phyloP scores from a whole-genome alignment of 495 filamentous ascomycete species.

The Penicillium canariense region DNA sequence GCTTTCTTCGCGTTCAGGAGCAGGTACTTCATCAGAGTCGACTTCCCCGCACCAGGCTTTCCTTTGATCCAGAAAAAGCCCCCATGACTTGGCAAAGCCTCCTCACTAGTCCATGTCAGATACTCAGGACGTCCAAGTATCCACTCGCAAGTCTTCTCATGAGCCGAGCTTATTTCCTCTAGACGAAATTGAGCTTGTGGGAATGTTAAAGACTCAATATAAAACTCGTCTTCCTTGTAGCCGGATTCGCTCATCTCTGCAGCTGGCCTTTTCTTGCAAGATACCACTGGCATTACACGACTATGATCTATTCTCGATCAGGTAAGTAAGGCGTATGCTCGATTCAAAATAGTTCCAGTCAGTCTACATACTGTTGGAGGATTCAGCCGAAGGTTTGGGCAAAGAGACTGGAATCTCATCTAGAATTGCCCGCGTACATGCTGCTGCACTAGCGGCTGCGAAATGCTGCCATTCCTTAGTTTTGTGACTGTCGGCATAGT shows the following conservation, averaged over 20 bases:
- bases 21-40: neutral
- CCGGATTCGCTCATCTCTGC: neutral
- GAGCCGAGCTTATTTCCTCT: neutral
- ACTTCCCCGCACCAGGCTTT: slow-evolving; percentile 1
- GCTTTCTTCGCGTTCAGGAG: neutral
- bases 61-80: slow-evolving; percentile 4
- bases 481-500: slow-evolving; percentile 44
- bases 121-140: neutral
- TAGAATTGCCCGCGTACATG: slow-evolving; percentile 27
- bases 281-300: neutral
- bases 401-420: neutral
- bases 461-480: slow-evolving; percentile 38
- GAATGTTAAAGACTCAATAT: neutral
- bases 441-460: slow-evolving; percentile 34
- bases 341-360: neutral
- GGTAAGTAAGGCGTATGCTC: neutral
- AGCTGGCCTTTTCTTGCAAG: neutral
- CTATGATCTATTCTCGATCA: neutral
- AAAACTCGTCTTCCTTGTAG: slow-evolving; percentile 2
- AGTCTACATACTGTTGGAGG: neutral
- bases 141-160: slow-evolving; percentile 2
- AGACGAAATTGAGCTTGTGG: neutral
- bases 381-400: neutral
- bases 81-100: neutral
- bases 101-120: neutral